Conservation (phyloP, 768 basidiomycete genomes). For the Boletus sp. region DNA sequence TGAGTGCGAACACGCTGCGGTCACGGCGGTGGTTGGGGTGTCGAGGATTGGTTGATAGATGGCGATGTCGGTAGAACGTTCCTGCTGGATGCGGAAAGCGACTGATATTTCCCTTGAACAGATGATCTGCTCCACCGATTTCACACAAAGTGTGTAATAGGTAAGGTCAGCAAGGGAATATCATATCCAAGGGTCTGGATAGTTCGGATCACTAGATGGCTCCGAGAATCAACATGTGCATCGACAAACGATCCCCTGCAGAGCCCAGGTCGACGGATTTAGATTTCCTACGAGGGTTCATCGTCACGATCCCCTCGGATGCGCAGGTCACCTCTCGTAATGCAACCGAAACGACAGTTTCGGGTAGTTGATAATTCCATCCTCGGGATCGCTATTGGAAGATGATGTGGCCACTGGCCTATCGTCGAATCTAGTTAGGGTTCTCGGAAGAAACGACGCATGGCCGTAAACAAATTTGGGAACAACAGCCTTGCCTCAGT, state of each 20-base stretch:
- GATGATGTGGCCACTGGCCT: not conserved
- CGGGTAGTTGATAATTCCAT: not conserved
- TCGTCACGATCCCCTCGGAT: conserved; percentile 20
- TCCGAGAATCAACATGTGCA: conserved; percentile 14
- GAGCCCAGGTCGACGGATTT: conserved; percentile 5
- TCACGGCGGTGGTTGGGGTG: not conserved
- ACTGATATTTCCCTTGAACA: not conserved
- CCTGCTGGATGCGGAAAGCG: not conserved
- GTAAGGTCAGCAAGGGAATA: not conserved
- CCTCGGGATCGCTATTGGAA: conserved; percentile 1
- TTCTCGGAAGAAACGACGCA: not conserved
- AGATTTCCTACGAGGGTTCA: not conserved
- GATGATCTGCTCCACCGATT: conserved; percentile 10
- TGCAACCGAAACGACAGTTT: not conserved
- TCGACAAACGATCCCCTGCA: conserved; percentile 12
- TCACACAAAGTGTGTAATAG: conserved; percentile 1
- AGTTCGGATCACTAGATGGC: not conserved
- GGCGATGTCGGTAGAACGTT: conserved; percentile 3
- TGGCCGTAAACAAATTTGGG: not conserved
- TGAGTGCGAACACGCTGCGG: not conserved
- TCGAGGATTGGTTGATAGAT: conserved; percentile 5
- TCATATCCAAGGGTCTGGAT: not conserved
- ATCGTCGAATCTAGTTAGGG: not conserved
- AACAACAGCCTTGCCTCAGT: not conserved
- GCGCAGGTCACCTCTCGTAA: conserved; percentile 1